Conservation (phyloP, 2,329 filamentous ascomycete species). For the Didymella arachidicola region DNA sequence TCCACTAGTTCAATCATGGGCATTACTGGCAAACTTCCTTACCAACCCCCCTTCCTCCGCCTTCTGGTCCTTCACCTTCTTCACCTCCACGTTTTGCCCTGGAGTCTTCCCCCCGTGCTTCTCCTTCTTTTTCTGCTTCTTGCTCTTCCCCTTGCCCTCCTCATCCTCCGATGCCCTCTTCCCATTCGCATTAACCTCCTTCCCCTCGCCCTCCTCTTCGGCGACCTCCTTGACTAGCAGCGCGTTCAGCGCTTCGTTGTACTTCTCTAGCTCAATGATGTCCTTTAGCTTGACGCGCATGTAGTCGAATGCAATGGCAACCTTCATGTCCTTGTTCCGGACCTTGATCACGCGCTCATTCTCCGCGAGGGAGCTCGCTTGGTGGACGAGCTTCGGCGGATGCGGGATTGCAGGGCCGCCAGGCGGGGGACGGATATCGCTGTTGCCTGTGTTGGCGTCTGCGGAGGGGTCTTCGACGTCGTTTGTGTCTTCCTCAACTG, state of each 20-base stretch:
- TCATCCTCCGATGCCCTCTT: constrained; percentile 45
- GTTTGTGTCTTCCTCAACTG: constrained; percentile 28
- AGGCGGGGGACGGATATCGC: constrained; percentile 30
- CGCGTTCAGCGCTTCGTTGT: constrained; percentile 65
- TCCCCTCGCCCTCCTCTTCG: constrained; percentile 21
- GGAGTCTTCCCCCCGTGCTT: constrained; percentile 16
- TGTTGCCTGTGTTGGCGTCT: constrained; percentile 28
- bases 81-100: constrained; percentile 31
- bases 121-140: constrained; percentile 39
- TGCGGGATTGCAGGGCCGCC: constrained; percentile 14
- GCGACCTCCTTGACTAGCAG: constrained; percentile 57
- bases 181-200: constrained; percentile 34
- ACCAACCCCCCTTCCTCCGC: too few relatives aligned
- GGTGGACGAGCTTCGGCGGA: constrained; percentile 22
- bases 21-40: too few relatives aligned
- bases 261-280: constrained; percentile 71
- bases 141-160: constrained; percentile 27
- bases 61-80: neutral
- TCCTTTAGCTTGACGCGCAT: constrained; percentile 77
- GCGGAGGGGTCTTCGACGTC: constrained; percentile 32
- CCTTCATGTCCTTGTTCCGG: constrained; percentile 63
- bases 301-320: constrained; percentile 79
- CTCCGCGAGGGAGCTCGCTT: constrained; percentile 20
- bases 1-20: constrained; percentile 6
- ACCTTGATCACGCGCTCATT: constrained; percentile 48